phyloP scores from a whole-genome alignment of 441 rosid genomes.

The Populus hybrid region DNA sequence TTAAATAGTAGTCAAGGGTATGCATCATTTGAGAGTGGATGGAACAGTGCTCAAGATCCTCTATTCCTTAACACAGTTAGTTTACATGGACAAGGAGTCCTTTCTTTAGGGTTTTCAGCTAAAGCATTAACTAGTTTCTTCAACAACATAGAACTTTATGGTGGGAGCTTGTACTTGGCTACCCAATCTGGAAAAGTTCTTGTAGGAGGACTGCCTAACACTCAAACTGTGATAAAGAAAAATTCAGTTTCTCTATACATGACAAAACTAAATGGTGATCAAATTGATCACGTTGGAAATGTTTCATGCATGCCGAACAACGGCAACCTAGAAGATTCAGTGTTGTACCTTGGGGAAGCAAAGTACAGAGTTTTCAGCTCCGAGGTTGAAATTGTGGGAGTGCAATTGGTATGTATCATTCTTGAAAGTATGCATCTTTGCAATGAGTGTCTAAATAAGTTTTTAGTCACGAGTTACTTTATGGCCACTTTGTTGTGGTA shows the following conservation, averaged over 20 bases:
- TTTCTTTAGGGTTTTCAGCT: constrained; percentile 52
- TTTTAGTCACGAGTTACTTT: too few species aligned
- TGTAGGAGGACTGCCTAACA: constrained; percentile 30
- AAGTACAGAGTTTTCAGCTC: constrained; percentile 42
- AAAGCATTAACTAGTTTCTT: constrained; percentile 29
- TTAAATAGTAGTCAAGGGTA: constrained; percentile 27
- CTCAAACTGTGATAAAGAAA: constrained; percentile 19
- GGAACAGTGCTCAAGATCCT: constrained; percentile 30
- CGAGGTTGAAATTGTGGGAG: constrained; percentile 29
- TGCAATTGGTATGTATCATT: constrained; percentile 33
- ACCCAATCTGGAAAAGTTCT: constrained; percentile 40
- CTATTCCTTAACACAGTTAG: constrained; percentile 38
- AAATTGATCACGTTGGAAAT: constrained; percentile 3
- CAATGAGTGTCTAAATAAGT: too few species aligned
- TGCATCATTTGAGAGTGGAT: constrained; percentile 40
- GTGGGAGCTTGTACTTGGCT: constrained; percentile 48
- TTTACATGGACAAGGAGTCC: constrained; percentile 32
- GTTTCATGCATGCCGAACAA: constrained; percentile 30
- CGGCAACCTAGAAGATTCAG: constrained; percentile 6
- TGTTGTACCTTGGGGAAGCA: constrained; percentile 19
- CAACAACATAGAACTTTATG: constrained; percentile 33
- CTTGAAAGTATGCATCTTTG: background rate
- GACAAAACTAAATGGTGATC: constrained; percentile 7
- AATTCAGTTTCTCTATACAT: constrained; percentile 23
- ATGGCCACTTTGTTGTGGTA: background rate